A percentile compares a stretch with the other conserved stretches of the same genome.
phyloP scores from a whole-genome alignment of 148 eudicot genomes.

The Linanthus parryae region DNA sequence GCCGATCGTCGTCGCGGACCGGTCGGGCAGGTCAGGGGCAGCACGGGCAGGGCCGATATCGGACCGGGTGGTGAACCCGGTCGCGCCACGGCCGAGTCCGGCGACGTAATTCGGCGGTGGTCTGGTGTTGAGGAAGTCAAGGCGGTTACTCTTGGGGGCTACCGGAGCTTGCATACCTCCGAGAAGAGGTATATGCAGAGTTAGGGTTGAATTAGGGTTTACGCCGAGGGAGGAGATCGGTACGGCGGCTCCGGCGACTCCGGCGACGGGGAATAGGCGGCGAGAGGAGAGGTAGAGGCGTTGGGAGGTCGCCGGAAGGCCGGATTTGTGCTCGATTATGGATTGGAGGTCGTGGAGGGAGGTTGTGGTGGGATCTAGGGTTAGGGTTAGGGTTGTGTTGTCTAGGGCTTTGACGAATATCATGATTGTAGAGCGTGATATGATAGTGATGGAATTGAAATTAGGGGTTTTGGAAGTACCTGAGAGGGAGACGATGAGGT shows the following conservation, averaged over 20 bases:
- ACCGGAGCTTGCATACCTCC: constrained; percentile 90
- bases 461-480: too few relatives aligned
- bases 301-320: constrained; percentile 36
- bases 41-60: constrained; percentile 97
- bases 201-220: constrained; percentile 34
- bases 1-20: constrained; percentile 48
- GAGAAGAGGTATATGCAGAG: constrained; percentile 34
- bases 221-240: constrained; percentile 41
- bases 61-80: constrained; percentile 94
- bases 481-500: too few relatives aligned
- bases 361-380: constrained; percentile 47
- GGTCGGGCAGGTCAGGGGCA: constrained; percentile 77
- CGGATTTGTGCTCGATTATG: constrained; percentile 26
- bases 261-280: constrained; percentile 28
- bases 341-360: constrained; percentile 35
- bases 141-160: constrained; percentile 38
- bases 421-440: constrained; percentile 35
- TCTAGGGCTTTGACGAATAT: constrained; percentile 41
- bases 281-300: constrained; percentile 45
- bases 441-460: too few relatives aligned
- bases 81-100: constrained; percentile 96
- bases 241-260: constrained; percentile 11
- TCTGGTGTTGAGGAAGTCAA: constrained; percentile 62
- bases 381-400: constrained; percentile 44
- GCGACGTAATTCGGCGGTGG: constrained; percentile 92